Evolutionary conservation across 2,329 filamentous ascomycete species (phyloP), one percentile per base, ranked within the genome.

Genomic region (Arthrobotrys pseudoclavata): DNA sequence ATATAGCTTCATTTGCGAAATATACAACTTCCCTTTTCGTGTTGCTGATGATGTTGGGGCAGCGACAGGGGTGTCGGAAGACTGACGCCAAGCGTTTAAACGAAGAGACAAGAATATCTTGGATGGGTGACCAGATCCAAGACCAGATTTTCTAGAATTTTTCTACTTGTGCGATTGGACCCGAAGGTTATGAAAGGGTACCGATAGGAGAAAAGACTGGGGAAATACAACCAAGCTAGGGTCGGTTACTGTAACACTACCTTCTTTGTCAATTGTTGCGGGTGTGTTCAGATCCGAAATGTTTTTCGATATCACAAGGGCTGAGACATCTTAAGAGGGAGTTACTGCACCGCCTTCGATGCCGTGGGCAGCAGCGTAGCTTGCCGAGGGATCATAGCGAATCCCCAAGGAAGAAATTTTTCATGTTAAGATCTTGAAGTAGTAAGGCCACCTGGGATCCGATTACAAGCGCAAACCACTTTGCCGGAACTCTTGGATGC

Each of bases 241-340:
- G 34, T 20, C 4, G 1, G 12, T 9, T 9, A 40, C 10, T 42
- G 34, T 60, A 34, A 60, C 55, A 60, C 55, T 42, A 34, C 55
- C 55, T 60, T 40, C 55, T n/a, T n/a, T 42, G 34, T 26, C 26
- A 31, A 42, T n/a, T 6, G n/a, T 20, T 42, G 55, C 31, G 31
- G 55, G 31, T 60, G 55, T 40, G 55, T 60, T 60, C 20, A 60
- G 55, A 60, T 60, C 55, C 55, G 55, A 60, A 60, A 60, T 60
- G 55, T 60, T 42, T 34, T 42, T 60, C 55, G 55, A 60, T 60
- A 60, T 60, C 34, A 60, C 55, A 60, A 60, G 55, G 55, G 55
- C 55, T 60, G 55, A 60, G 55, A 60, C 55, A 60, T n/a, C 20
- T 60, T 20, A n/a, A 37, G 52, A 40, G 50, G 13, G 18, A 37